Evolutionary conservation across 2,329 filamentous ascomycete genomes (phyloP).

Genomic region (Phialophora macrospora): DNA sequence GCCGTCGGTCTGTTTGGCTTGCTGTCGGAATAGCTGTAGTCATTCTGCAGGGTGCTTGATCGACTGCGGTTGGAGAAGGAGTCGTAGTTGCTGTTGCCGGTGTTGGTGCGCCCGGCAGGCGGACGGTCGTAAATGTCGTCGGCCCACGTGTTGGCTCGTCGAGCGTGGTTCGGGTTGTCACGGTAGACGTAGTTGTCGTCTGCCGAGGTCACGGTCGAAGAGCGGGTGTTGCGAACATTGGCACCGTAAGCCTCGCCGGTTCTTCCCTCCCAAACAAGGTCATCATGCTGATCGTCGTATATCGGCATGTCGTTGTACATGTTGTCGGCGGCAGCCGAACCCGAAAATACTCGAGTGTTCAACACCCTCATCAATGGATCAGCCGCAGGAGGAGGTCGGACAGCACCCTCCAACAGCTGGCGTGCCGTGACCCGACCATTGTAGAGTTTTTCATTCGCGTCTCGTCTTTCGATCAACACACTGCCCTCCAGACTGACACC

Average conservation of each 20-base stretch:
- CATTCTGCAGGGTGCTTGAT: constrained; percentile 49
- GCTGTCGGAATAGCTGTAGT: constrained; percentile 62
- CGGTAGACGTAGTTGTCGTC: constrained; percentile 59
- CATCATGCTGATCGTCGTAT: constrained; percentile 82
- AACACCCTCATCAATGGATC: constrained; percentile 83
- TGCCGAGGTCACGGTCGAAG: constrained; percentile 57
- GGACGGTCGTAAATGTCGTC: constrained; percentile 55
- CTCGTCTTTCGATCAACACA: constrained; percentile 89
- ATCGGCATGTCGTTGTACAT: constrained; percentile 96
- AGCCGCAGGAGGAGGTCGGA: constrained; percentile 79
- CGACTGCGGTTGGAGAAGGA: constrained; percentile 46
- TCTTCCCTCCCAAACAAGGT: constrained; percentile 80
- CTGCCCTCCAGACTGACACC: constrained; percentile 93
- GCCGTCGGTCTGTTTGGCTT: constrained; percentile 80
- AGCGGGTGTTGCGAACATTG: constrained; percentile 62
- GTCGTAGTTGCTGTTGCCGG: constrained; percentile 41
- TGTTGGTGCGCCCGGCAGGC: constrained; percentile 41
- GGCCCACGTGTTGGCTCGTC: constrained; percentile 55
- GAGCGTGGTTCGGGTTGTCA: constrained; percentile 50
- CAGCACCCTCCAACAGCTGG: constrained; percentile 77
- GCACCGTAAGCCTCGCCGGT: constrained; percentile 73
- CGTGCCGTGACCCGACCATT: constrained; percentile 78
- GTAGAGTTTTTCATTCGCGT: constrained; percentile 97
- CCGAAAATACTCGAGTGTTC: constrained; percentile 82
- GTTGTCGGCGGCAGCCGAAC: constrained; percentile 61